phyloP scores from a whole-genome alignment of 805 yeast genomes.

The Lipomyces chichibuensis region DNA sequence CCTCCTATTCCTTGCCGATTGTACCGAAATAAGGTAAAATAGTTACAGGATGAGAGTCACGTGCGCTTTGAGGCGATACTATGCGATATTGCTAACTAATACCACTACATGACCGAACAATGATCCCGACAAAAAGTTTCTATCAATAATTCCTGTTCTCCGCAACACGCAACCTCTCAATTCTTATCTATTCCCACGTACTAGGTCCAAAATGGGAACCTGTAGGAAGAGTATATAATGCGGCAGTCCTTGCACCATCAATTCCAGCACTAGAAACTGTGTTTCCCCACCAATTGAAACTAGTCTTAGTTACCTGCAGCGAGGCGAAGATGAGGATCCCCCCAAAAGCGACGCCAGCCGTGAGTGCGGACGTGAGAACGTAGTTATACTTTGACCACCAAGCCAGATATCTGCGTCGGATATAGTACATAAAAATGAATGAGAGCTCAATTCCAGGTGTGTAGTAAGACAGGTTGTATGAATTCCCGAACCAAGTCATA shows the following conservation, averaged over 20 bases:
- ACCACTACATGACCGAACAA: too few species aligned
- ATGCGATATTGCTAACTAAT: too few species aligned
- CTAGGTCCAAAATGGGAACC: conserved; percentile 42
- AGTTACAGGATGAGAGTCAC: too few species aligned
- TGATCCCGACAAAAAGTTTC: too few species aligned
- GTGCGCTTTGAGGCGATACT: too few species aligned
- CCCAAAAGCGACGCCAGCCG: conserved; percentile 65
- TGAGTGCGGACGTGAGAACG: conserved; percentile 58
- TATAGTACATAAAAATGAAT: conserved; percentile 48
- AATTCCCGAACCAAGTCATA: conserved; percentile 18
- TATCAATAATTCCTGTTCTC: too few species aligned
- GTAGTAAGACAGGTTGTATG: conserved; percentile 28
- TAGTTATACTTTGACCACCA: conserved; percentile 61
- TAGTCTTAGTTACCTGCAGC: conserved; percentile 50
- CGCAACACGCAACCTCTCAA: too few species aligned
- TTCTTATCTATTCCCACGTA: conserved; percentile 26
- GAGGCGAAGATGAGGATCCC: conserved; percentile 61
- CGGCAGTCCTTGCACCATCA: conserved; percentile 32
- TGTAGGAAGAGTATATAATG: conserved; percentile 34
- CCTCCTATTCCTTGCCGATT: too few species aligned
- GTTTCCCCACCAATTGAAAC: conserved; percentile 70
- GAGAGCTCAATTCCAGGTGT: conserved; percentile 31
- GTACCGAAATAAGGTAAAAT: too few species aligned
- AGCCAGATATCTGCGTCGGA: conserved; percentile 53
- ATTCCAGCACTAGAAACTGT: conserved; percentile 40